Evolutionary conservation across 371 early-diverging fungal species (phyloP).

Genomic region (Batkoa obscura): DNA sequence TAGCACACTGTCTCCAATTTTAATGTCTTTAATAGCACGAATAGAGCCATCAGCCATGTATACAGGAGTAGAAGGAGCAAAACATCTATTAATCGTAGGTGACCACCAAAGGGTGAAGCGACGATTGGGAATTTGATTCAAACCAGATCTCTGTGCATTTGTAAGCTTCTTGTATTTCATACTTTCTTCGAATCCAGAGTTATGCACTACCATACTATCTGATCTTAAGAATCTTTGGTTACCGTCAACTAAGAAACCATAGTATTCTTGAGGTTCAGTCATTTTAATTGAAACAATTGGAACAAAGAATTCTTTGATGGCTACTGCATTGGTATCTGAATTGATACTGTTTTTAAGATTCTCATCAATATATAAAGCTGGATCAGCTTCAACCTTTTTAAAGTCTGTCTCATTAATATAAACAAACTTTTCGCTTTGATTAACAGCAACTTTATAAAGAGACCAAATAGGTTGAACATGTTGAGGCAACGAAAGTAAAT

Average conservation of each 20-base stretch:
- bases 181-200: constrained; percentile 36
- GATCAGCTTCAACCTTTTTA: not conserved
- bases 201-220: constrained; percentile 18
- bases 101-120: constrained; percentile 99
- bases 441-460: too few relatives aligned
- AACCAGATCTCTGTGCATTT: constrained; percentile 95
- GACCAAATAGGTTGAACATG: too few relatives aligned
- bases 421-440: too few relatives aligned
- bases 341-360: not conserved
- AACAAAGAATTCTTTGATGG: not conserved
- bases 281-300: not conserved
- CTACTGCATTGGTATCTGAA: not conserved
- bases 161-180: constrained; percentile 90
- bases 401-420: too few relatives aligned
- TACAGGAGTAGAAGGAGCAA: constrained; percentile 6
- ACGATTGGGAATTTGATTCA: constrained; percentile 99
- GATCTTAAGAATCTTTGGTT: constrained; percentile 22
- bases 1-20: constrained; percentile 9
- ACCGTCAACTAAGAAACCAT: constrained; percentile 23
- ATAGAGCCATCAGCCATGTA: constrained; percentile 12
- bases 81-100: constrained; percentile 79
- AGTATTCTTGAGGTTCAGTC: constrained; percentile 13
- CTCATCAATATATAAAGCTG: not conserved
- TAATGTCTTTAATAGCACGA: constrained; percentile 5
- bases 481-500: too few relatives aligned